A percentile compares a stretch with the other conserved stretches of the same genome.
Conservation (phyloP, 1,284 basidiomycete genomes). For the Chondrostereum purpureum region DNA sequence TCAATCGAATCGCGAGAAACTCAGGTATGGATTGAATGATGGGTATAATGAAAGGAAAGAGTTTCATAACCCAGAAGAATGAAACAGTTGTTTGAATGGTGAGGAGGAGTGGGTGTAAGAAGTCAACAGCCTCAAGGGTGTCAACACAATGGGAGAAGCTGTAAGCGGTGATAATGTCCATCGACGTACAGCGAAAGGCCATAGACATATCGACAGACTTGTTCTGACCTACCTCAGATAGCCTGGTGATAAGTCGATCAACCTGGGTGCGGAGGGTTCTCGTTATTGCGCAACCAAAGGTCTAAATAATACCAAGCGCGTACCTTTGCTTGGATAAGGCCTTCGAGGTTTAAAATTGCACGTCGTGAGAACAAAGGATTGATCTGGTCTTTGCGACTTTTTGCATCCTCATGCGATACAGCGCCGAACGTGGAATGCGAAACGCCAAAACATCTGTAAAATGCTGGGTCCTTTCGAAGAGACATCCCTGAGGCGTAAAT, state of each 20-base stretch:
- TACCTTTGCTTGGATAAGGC: slow-evolving; percentile 18
- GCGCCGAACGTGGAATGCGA: slow-evolving; percentile 15
- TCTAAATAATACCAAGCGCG: neutral
- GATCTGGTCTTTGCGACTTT: slow-evolving; percentile 17
- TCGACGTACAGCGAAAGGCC: slow-evolving; percentile 10
- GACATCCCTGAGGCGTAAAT: slow-evolving; percentile 18
- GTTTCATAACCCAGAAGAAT: slow-evolving; percentile 13
- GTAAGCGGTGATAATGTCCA: slow-evolving; percentile 22
- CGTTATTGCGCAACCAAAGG: slow-evolving; percentile 10
- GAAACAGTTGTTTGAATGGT: slow-evolving; percentile 10
- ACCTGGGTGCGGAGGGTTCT: slow-evolving; percentile 6
- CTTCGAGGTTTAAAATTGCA: slow-evolving; percentile 19
- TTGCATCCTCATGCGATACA: slow-evolving; percentile 15
- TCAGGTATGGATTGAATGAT: slow-evolving; percentile 1
- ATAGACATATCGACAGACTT: slow-evolving; percentile 7
- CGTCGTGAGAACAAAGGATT: slow-evolving; percentile 21
- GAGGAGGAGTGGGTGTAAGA: slow-evolving; percentile 16
- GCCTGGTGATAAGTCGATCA: slow-evolving; percentile 11
- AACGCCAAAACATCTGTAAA: slow-evolving; percentile 16
- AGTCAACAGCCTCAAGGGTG: slow-evolving; percentile 15
- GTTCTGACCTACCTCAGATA: slow-evolving; percentile 2
- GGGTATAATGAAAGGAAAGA: slow-evolving; percentile 14
- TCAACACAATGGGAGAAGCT: slow-evolving; percentile 17
- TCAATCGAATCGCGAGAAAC: neutral
- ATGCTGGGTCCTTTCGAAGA: slow-evolving; percentile 17